Base-by-base conservation (phyloP, 257 asterid species). In the Echium plantagineum region DNA sequence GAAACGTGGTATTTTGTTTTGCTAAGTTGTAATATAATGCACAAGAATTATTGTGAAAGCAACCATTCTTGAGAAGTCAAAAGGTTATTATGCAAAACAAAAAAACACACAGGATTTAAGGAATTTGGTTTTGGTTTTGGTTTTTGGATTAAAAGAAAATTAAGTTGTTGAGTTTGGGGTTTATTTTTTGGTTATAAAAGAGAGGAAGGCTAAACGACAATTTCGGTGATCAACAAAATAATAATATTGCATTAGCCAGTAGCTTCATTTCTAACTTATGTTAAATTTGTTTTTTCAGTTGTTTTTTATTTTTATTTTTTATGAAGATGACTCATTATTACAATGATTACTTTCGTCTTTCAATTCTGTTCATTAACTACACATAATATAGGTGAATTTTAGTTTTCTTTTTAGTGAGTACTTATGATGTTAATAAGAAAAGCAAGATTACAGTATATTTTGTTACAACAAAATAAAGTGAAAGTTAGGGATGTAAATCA, bases 191-290 rank as follows among this genome's bases (percentile, higher is more conserved):
- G 46, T 28, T 18, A 58, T 21, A 58, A 72, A 46, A 78, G 74
- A 73, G 24, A 84, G 81, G 74, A 75, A 30, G 86, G 83, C 52
- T 4, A 52, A 62, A 69, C 83, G 64, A 63, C 58, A 52, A 55
- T 80, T 71, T 79, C 86, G 90, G 86, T 63, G 68, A 38, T 38
- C 48, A 38, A 7, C 54, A 55, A 38, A 52, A 26, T 56, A 32
- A 60, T 47, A 58, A 49, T 58, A 58, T 52, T 69, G 55, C 48
- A 48, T 35, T 57, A 38, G 3, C 59, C 48, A 52, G 66, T 72
- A 47, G 31, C 57, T 55, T 46, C 53, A 15, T 42, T 58, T 62
- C 54, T 55, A 61, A 54, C 58, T 15, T 15, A 5, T 31, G 51
- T 28, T 54, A 13, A 22, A n/a, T 18, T 31, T 31, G 38, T 31